Percentiles rank a stretch among this genome's conserved stretches.
Conservation (phyloP, 2,329 filamentous ascomycete species). For the Cladosporium sp. region DNA sequence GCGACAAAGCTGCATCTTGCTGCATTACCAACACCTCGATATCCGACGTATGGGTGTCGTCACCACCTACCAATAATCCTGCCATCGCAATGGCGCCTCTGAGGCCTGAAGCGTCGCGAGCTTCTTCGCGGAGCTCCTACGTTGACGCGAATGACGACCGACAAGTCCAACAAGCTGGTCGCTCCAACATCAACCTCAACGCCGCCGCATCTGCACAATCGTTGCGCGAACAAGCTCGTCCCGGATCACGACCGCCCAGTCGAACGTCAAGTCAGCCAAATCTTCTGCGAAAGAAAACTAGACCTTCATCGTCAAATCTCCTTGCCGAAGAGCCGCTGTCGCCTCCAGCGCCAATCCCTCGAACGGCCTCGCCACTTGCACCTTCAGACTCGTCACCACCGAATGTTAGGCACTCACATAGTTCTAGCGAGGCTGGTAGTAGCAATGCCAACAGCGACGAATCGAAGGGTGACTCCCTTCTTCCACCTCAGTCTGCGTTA, state of each 20-base stretch:
- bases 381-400: conserved; percentile 7
- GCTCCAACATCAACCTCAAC: conserved; percentile 28
- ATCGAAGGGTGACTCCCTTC: not conserved
- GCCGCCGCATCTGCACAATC: conserved; percentile 33
- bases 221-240: conserved; percentile 27
- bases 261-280: conserved; percentile 17
- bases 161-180: conserved; percentile 31
- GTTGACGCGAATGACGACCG: conserved; percentile 20
- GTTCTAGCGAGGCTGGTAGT: conserved; percentile 11
- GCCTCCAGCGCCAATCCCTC: not conserved
- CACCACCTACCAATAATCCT: not conserved
- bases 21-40: not conserved
- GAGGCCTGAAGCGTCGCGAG: conserved; percentile 9
- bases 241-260: conserved; percentile 14
- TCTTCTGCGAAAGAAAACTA: conserved; percentile 17
- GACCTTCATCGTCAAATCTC: conserved; percentile 8
- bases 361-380: conserved; percentile 4
- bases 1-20: not conserved
- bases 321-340: conserved; percentile 1
- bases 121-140: conserved; percentile 17
- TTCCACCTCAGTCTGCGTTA: conserved; percentile 6
- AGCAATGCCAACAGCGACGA: conserved; percentile 8
- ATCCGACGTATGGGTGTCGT: conserved; percentile 1
- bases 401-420: conserved; percentile 7
- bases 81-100: conserved; percentile 8